Base-by-base conservation (phyloP, 2,329 filamentous ascomycete species). In the Venturia pyrina region DNA sequence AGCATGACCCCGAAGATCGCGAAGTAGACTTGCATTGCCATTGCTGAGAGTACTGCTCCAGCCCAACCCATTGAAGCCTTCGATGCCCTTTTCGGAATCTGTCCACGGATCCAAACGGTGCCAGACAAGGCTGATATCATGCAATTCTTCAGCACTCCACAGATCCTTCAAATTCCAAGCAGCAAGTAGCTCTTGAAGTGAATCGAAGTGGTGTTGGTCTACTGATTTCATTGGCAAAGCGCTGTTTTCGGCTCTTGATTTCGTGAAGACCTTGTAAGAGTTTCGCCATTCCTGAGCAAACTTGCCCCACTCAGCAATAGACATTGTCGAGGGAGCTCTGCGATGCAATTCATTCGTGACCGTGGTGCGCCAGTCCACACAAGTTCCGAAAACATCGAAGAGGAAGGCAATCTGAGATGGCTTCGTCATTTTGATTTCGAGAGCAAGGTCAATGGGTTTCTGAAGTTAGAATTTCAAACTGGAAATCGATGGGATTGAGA, bases 301-400 rank as follows among this genome's bases (percentile, higher is more conserved):
- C 11, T 69, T 70, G 3, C 76, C 80, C 87, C 88, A 91, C 75
- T 89, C 83, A 0, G 81, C 73, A 8, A 78, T 73, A 0, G 79
- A 82, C 72, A 90, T 80, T 3, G 76, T 71, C 0, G 79, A 75
- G 1, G 79, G 82, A 48, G 81, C 80, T 59, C 32, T 59, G 13
- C 79, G 72, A 32, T 77, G 73, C 61, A 95, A 82, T 65, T 85
- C 83, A 10, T 81, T 77, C 17, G 81, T 84, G 24, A 95, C 85
- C 1, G 86, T 85, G 48, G 79, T 80, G 66, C 89, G 87, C 89
- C 90, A 93, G 78, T 93, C 83, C 59, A 95, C 90, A 68, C 88
- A 85, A 0, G 91, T 95, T 69, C 89, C 89, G 75, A 93, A 92
- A 70, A 91, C 84, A 76, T 92, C 89, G 72, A 91, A 91, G 65